Evolutionary conservation across 306 rosid species (phyloP).

Genomic region (Delonix regia): DNA sequence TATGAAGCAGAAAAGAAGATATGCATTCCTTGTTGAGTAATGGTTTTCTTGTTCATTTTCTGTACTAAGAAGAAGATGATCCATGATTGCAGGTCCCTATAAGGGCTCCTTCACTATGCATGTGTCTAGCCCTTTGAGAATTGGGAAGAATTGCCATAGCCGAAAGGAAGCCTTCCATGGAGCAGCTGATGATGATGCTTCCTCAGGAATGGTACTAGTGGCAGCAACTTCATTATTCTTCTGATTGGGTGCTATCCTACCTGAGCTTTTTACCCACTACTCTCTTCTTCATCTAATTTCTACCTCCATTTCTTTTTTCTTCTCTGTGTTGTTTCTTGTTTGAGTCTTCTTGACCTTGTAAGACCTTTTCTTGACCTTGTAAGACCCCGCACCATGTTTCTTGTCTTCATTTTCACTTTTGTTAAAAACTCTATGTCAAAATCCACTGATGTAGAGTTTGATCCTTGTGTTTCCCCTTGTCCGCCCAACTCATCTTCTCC

Average conservation of each 20-base stretch:
- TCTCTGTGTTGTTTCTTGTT: neutral
- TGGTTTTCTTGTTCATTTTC: neutral
- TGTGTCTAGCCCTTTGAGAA: conserved; percentile 22
- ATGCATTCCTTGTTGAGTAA: too few relatives aligned
- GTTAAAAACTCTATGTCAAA: conserved; percentile 39
- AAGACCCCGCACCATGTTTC: conserved; percentile 58
- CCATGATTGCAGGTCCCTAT: neutral
- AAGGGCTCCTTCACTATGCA: conserved; percentile 36
- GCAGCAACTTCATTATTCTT: conserved; percentile 30
- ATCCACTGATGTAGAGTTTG: conserved; percentile 44
- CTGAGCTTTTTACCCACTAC: conserved; percentile 68
- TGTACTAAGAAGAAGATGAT: neutral
- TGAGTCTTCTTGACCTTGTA: conserved; percentile 98
- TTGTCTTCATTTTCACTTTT: conserved; percentile 26
- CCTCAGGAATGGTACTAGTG: conserved; percentile 9
- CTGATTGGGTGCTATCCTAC: conserved; percentile 80
- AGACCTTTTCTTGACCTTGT: conserved; percentile 99
- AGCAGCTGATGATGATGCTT: neutral
- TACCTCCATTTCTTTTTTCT: neutral
- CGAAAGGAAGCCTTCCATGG: neutral
- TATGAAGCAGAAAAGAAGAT: neutral
- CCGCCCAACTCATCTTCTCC: conserved; percentile 83
- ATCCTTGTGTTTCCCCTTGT: conserved; percentile 32
- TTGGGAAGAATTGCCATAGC: neutral
- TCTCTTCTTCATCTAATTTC: conserved; percentile 28